These are phyloP conservation scores for Ogataea zsoltii DNA, from an alignment of 805 yeast species.

Conservation along the genomic window DNA sequence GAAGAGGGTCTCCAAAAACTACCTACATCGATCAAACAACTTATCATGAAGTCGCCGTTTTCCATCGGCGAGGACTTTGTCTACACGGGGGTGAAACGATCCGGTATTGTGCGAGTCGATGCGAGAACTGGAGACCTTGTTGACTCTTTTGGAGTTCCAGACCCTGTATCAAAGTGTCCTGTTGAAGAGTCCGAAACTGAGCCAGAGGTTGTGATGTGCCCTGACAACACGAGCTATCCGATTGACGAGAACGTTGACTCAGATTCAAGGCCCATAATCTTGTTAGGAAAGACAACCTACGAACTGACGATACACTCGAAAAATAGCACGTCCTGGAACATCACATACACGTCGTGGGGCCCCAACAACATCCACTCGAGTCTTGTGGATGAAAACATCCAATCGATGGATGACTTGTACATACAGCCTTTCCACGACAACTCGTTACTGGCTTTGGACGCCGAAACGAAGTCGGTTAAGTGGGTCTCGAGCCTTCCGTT, in stretches of 20 bases:
- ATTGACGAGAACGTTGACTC: slow-evolving; percentile 15
- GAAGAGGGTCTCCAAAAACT: slow-evolving; percentile 74
- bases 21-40: slow-evolving; percentile 75
- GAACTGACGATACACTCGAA: slow-evolving; percentile 76
- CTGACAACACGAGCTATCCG: slow-evolving; percentile 12
- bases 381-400: slow-evolving; percentile 47
- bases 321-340: slow-evolving; percentile 75
- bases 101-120: slow-evolving; percentile 75
- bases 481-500: slow-evolving; percentile 80
- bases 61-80: slow-evolving; percentile 78
- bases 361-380: slow-evolving; percentile 78
- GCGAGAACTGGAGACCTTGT: slow-evolving; percentile 72
- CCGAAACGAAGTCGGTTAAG: slow-evolving; percentile 64
- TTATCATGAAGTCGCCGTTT: slow-evolving; percentile 84
- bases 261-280: slow-evolving; percentile 37
- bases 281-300: slow-evolving; percentile 72
- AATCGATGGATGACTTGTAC: slow-evolving; percentile 70
- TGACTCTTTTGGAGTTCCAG: slow-evolving; percentile 53
- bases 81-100: slow-evolving; percentile 80
- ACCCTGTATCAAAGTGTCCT: slow-evolving; percentile 3
- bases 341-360: slow-evolving; percentile 87
- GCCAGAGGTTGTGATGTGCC: slow-evolving; percentile 1
- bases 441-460: slow-evolving; percentile 73
- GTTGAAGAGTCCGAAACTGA: slow-evolving; percentile 12
- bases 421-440: slow-evolving; percentile 84